Percentiles rank a stretch among this genome's conserved stretches.
Conservation (phyloP, 768 basidiomycete species). For the Lenzites betulinus region DNA sequence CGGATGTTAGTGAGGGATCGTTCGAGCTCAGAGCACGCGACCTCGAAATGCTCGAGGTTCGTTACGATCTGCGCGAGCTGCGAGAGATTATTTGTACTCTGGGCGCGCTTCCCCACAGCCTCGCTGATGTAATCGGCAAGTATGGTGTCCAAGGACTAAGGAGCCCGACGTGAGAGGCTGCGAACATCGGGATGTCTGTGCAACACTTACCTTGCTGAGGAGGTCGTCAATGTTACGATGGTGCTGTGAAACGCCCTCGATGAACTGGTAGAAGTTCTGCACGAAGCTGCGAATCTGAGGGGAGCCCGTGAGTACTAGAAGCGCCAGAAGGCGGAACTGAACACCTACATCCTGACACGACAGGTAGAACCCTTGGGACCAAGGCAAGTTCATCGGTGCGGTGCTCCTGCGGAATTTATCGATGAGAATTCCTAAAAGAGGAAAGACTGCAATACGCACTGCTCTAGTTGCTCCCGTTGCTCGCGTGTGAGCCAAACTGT, state of each 20-base stretch:
- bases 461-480: slow-evolving; percentile 59
- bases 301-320: not conserved
- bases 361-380: slow-evolving; percentile 94
- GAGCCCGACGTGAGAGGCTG: slow-evolving; percentile 1
- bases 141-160: slow-evolving; percentile 83
- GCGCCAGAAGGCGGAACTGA: too few species aligned
- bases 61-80: slow-evolving; percentile 93
- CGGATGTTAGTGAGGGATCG: slow-evolving; percentile 81
- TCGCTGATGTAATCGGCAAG: slow-evolving; percentile 76
- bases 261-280: slow-evolving; percentile 94
- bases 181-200: not conserved
- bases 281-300: slow-evolving; percentile 81
- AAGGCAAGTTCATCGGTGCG: slow-evolving; percentile 78
- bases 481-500: slow-evolving; percentile 79
- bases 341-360: slow-evolving; percentile 82
- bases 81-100: slow-evolving; percentile 74
- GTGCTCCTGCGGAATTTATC: slow-evolving; percentile 44
- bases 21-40: slow-evolving; percentile 82
- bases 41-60: slow-evolving; percentile 90
- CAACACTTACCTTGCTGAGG: slow-evolving; percentile 68
- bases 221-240: slow-evolving; percentile 91
- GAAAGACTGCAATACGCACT: slow-evolving; percentile 40
- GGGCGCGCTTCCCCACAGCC: slow-evolving; percentile 72
- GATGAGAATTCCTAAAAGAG: not conserved
- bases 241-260: slow-evolving; percentile 92